phyloP scores from a whole-genome alignment of 805 yeast genomes.

The Brettanomyces nanus region DNA sequence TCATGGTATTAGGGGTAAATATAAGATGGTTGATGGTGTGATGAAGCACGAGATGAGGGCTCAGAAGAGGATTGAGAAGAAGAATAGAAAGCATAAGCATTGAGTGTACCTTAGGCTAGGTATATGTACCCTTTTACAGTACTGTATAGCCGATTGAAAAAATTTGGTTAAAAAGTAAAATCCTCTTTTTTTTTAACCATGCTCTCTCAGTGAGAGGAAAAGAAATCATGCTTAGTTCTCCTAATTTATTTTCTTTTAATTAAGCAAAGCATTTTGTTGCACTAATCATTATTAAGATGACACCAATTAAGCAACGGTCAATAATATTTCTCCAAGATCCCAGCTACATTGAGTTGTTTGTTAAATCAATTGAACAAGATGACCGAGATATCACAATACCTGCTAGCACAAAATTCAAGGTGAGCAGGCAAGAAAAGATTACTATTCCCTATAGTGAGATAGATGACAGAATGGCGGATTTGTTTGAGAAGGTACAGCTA shows the following conservation, averaged over 20 bases:
- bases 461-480: neutral
- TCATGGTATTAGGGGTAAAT: slow-evolving; percentile 91
- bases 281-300: neutral
- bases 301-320: slow-evolving; percentile 14
- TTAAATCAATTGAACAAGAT: slow-evolving; percentile 12
- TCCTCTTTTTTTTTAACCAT: no score
- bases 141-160: neutral
- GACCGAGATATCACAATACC: slow-evolving; percentile 11
- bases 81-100: slow-evolving; percentile 47
- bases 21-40: slow-evolving; percentile 98
- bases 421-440: slow-evolving; percentile 8
- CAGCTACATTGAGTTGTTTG: slow-evolving; percentile 8
- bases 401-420: slow-evolving; percentile 6
- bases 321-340: slow-evolving; percentile 14
- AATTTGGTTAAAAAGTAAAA: no score
- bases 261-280: no score
- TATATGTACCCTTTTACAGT: neutral
- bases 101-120: no score
- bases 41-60: slow-evolving; percentile 97
- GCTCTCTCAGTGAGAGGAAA: no score
- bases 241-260: no score
- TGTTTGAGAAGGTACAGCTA: slow-evolving; percentile 1
- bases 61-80: slow-evolving; percentile 80
- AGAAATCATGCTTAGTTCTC: no score
- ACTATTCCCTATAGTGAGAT: slow-evolving; percentile 4